Evolutionary conservation across 345 rosid species (phyloP), one percentile per base, ranked within the genome.

Genomic region (Cardamine chenopodiifolia): DNA sequence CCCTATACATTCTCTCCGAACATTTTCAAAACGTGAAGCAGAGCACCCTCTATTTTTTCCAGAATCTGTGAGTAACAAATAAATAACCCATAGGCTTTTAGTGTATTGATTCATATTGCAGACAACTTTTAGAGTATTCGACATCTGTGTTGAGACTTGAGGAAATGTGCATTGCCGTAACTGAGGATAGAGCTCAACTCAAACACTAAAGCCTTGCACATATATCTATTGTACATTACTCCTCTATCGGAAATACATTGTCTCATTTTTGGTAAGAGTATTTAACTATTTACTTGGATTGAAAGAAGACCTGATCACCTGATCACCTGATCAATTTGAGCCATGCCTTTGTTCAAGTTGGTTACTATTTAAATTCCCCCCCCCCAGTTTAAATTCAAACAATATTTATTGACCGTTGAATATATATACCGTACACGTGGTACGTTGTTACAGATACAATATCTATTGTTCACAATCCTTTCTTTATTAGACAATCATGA

Each of bases 381-480:
- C 20, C 42, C 0, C 18, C 29, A 45, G 15, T 73, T 34, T 13
- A 73, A 73, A 15, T 65, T 73, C 58, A 17, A 57, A 55, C 10
- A 2, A 28, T 20, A 40, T 23, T 53, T n/a, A n/a, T n/a, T n/a
- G 77, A 64, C 71, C 58, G 39, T 56, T 65, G n/a, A 39, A 57
- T 25, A 19, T 7, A 18, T 26, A 66, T n/a, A n/a, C 52, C 67
- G 78, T 66, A 66, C 72, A 74, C 72, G 78, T 74, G 67, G 61
- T 66, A 65, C 59, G 1, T 28, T 44, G 15, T 63, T 48, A 22
- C 48, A 31, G 12, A 56, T 29, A 8, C 18, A 47, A 11, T 6
- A 28, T 62, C 34, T 40, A 72, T 17, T 34, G 50, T n/a, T 35
- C 39, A 19, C 39, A 73, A 44, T 8, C 40, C 34, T 57, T 66